Evolutionary conservation across 768 basidiomycete genomes (phyloP), one percentile per base, ranked within the genome.

Genomic region (Amanita polypyramis): DNA sequence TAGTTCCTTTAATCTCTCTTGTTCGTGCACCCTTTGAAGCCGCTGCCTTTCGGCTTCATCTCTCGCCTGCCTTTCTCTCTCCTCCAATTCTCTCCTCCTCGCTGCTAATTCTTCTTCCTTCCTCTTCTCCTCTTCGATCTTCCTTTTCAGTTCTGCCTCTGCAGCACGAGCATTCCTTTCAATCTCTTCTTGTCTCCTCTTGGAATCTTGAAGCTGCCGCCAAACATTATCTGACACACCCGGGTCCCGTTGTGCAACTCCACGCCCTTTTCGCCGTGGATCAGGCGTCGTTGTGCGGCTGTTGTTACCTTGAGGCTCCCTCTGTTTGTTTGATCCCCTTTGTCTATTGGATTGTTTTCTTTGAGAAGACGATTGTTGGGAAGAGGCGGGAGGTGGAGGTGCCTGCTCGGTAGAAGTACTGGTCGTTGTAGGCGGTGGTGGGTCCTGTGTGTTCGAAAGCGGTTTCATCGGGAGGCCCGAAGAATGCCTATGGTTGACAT

Each of bases 171-270:
- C 48, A 21, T 29, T 43, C 40, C 55, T 55, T 17, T 52, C 61
- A 3, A 57, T 63, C 0, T 55, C 60, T 37, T 59, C 62, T 45
- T 60, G 63, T 5, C 61, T 63, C 40, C 54, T 51, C 48, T 66
- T 68, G 53, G 68, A 70, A 3, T 34, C 54, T 51, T 77, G 70
- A 0, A 82, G 60, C 51, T 75, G 65, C 8, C 53, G 21, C 82
- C 82, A 82, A 9, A 70, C 57, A 1, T 55, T 57, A 56, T 83
- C 76, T 0, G 69, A 55, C 4, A 82, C 76, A 0, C 74, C 81
- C 15, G 66, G 39, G 57, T 82, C 81, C 19, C 76, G 69, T 19
- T 44, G 54, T 2, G 44, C 45, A 3, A 23, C 53, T 47, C 43
- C 25, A n/a, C n/a, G 9, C 14, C 8, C 19, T 25, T 11, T 4